phyloP scores from a whole-genome alignment of 768 basidiomycete genomes.

The Stropharia rugosoannulata region DNA sequence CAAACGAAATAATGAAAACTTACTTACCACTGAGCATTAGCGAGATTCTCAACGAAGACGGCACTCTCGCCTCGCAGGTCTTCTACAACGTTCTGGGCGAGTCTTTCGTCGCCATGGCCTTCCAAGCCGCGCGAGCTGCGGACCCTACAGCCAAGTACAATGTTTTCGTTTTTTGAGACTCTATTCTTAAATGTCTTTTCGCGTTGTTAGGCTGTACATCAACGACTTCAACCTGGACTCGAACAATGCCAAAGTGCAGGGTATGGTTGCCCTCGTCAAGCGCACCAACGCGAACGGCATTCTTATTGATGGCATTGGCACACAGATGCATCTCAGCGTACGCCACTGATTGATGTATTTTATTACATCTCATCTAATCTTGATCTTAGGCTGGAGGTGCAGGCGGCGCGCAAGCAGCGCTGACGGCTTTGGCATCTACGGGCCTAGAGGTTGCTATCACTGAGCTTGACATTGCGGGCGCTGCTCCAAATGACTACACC shows the following conservation, averaged over 20 bases:
- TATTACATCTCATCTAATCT: background rate
- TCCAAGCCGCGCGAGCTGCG: conserved; percentile 46
- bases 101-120: conserved; percentile 51
- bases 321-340: conserved; percentile 42
- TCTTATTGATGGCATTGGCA: conserved; percentile 49
- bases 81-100: conserved; percentile 52
- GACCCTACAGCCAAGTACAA: conserved; percentile 45
- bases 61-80: conserved; percentile 43
- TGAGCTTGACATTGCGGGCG: conserved; percentile 41
- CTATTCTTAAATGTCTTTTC: background rate
- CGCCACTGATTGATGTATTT: conserved; percentile 1
- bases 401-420: conserved; percentile 39
- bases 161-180: conserved; percentile 19
- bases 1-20: background rate
- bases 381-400: conserved; percentile 33
- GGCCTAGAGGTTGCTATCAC: conserved; percentile 48
- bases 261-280: conserved; percentile 41
- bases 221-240: conserved; percentile 52
- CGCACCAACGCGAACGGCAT: conserved; percentile 36
- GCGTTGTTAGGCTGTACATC: conserved; percentile 31
- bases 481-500: conserved; percentile 40
- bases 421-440: conserved; percentile 39
- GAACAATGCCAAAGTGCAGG: conserved; percentile 43
- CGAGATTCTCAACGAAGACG: conserved; percentile 55
- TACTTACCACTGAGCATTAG: conserved; percentile 23